phyloP scores from a whole-genome alignment of 2,329 filamentous ascomycete genomes.

The Zelopaecilomyces penicillatus region DNA sequence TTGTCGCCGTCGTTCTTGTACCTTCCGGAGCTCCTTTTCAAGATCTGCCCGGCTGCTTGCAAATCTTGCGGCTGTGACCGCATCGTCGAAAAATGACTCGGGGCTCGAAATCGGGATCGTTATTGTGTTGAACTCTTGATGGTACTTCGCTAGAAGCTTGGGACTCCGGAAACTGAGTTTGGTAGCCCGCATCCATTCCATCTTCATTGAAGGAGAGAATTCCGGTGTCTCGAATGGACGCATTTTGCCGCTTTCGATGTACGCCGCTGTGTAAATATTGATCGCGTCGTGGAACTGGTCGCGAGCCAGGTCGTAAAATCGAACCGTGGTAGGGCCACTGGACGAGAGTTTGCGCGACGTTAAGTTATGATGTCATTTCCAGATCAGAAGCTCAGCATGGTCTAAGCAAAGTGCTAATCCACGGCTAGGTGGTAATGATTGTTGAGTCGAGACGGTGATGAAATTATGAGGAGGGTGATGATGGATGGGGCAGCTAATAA shows the following conservation, averaged over 20 bases:
- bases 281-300: neutral
- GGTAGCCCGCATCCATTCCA: neutral
- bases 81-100: neutral
- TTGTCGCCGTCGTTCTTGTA: neutral
- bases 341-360: too few species aligned
- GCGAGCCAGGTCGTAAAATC: neutral
- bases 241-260: neutral
- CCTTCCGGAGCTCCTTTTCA: neutral
- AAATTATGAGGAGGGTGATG: too few species aligned
- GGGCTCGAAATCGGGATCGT: neutral
- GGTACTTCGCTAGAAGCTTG: neutral
- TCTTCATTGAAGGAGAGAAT: neutral
- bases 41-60: neutral
- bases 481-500: too few species aligned
- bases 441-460: too few species aligned
- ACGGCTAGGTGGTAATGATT: too few species aligned
- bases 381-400: too few species aligned
- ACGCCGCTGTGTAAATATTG: neutral
- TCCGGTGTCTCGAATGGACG: neutral
- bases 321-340: neutral
- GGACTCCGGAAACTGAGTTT: neutral
- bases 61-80: neutral
- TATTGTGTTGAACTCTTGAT: constrained; percentile 1
- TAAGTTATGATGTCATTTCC: too few species aligned
- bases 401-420: too few species aligned